Base-by-base conservation (phyloP, 176 grass and related monocot species). In the Ensete glaucum region DNA sequence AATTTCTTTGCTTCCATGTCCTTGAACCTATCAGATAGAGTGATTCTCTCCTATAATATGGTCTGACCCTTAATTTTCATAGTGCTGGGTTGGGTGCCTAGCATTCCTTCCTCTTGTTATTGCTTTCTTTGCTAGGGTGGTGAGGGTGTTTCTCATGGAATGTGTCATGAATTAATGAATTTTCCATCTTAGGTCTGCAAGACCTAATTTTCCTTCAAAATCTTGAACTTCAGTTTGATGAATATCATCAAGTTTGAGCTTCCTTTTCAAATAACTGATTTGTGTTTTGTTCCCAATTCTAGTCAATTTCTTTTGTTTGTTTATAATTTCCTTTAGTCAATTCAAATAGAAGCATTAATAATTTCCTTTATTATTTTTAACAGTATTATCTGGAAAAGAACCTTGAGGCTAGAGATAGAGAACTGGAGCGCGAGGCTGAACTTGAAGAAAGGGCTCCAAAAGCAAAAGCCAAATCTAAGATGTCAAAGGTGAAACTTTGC, bases 321-420 rank as follows among this genome's bases (percentile, higher is more conserved):
- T 21, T 50, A 1, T 20, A 20, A 48, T n/a, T n/a, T n/a, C n/a
- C n/a, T n/a, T n/a, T n/a, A n/a, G n/a, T n/a, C n/a, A n/a, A n/a
- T n/a, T 21, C 9, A 70, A n/a, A 70, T 50, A 70, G 48, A 17
- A 74, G 4, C n/a, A n/a, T 56, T 15, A 62, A 65, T 63, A 14
- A 50, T 72, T 77, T 54, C 60, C 82, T 23, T 53, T 72, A 5
- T 62, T 48, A 80, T 43, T 68, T 85, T 43, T 69, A 80, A 79
- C 62, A 99, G 95, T 99, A 99, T 83, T 99, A 99, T 86, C 89
- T 99, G 76, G 86, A 99, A 85, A 99, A 92, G 84, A 99, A 99
- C 73, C 80, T 99, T 67, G 91, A 99, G 66, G 95, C 95, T 5
- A 89, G 95, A 85, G 88, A 89, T 58, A 93, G 86, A 78, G 88